These are phyloP conservation scores for Mangifera indica DNA, from an alignment of 345 rosid genomes.

Conservation along the genomic window DNA sequence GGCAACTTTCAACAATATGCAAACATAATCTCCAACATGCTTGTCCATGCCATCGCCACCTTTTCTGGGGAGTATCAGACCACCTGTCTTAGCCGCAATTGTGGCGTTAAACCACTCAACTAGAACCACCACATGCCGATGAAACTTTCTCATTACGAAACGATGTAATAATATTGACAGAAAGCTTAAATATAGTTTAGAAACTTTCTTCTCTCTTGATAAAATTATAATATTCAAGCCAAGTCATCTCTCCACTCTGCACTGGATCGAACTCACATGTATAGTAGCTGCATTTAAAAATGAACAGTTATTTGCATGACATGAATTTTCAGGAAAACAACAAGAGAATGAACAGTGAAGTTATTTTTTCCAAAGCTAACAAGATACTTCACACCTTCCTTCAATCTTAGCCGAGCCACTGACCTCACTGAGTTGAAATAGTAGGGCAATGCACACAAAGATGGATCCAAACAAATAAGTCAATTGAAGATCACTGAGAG, in stretches of 20 bases:
- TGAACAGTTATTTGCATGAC: no score
- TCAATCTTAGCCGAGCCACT: constrained; percentile 51
- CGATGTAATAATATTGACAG: constrained; percentile 17
- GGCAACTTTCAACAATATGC: no score
- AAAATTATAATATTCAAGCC: constrained; percentile 44
- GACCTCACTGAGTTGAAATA: constrained; percentile 73
- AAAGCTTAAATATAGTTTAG: background rate
- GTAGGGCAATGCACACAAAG: constrained; percentile 42
- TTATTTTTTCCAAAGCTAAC: constrained; percentile 55
- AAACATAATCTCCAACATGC: constrained; percentile 58
- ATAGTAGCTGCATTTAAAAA: constrained; percentile 40
- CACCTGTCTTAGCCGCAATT: constrained; percentile 52
- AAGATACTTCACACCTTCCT: constrained; percentile 43
- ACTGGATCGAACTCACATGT: constrained; percentile 43
- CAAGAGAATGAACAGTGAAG: no score
- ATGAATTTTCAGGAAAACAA: no score
- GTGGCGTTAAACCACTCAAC: constrained; percentile 40
- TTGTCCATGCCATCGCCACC: constrained; percentile 52
- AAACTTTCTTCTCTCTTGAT: constrained; percentile 30
- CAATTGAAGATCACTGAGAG: no score
- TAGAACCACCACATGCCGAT: constrained; percentile 57
- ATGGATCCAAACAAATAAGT: no score
- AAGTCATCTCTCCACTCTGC: constrained; percentile 51
- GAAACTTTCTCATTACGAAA: constrained; percentile 36
- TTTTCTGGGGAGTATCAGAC: constrained; percentile 43